Base-by-base conservation (phyloP, 192 early-diverging fungal species). In the Podila verticillata region DNA sequence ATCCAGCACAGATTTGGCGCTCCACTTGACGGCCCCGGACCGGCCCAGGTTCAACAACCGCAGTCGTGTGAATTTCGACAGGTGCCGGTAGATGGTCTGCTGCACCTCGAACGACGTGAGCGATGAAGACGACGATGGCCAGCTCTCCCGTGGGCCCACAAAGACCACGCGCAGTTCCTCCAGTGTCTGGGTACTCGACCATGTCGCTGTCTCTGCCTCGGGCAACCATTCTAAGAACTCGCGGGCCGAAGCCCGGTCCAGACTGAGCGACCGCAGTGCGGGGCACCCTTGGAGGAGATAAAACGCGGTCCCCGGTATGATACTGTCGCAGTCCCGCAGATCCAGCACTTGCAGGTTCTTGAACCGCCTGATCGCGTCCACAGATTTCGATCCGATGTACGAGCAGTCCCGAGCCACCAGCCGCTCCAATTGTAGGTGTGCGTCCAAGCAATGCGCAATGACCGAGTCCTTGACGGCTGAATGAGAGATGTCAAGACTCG, bases 141-240 rank as follows among this genome's bases (percentile, higher is more conserved):
- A n/a, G n/a, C n/a, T n/a, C n/a, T n/a, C n/a, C n/a, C n/a, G 39
- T 13, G 60, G 61, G 4, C 70, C 77, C 7, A 72, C 62, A 68
- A 80, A 57, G 2, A 68, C 66, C 9, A 80, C 61, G 0, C 65
- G 69, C 5, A 80, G 29, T 13, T 80, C 70, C 22, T 80, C 77
- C 29, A 80, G 49, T 20, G 58, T 34, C 17, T 49, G 31, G 0
- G 44, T 24, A 64, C 63, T 24, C 22, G 19, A 1, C 61, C n/a
- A 22, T 5, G 15, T 47, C 32, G 34, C 20, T 20, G 34, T 24
- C 24, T 20, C 34, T 30, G 22, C 35, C 31, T 63, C 67, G 66
- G 54, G 22, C 3, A 26, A 20, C 4, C 24, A 32, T 13, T 69
- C 56, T 17, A 70, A 26, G 5, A 78, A 44, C 44, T 70, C 68